phyloP scores from a whole-genome alignment of 257 asterid genomes.

The Plantago elongata region DNA sequence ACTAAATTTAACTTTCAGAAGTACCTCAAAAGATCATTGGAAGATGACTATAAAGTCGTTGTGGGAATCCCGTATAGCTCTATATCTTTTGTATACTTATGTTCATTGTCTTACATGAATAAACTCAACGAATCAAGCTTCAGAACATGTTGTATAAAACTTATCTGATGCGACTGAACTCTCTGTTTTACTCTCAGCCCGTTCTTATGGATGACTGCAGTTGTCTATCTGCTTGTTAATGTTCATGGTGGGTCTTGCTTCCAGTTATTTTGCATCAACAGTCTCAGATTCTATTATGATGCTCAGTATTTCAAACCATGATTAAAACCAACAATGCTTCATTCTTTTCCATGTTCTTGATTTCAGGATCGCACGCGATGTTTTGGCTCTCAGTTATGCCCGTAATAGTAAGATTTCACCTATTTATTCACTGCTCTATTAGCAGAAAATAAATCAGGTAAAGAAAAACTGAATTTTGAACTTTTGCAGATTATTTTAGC shows the following conservation, averaged over 20 bases:
- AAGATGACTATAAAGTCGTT: slow-evolving; percentile 90
- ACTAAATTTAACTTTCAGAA: slow-evolving; percentile 87
- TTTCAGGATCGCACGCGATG: slow-evolving; percentile 71
- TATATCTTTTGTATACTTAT: not conserved
- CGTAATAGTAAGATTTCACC: slow-evolving; percentile 39
- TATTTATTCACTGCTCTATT: not conserved
- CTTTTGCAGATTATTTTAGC: slow-evolving; percentile 66
- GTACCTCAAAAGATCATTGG: slow-evolving; percentile 87
- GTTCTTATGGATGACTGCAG: slow-evolving; percentile 62
- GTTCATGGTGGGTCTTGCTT: slow-evolving; percentile 47
- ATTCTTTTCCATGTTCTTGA: slow-evolving; percentile 1
- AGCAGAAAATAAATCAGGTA: no score
- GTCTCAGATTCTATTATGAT: not conserved
- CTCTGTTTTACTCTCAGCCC: slow-evolving; percentile 45
- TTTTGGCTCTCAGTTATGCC: slow-evolving; percentile 63
- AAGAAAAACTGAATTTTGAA: not conserved
- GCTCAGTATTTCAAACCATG: not conserved
- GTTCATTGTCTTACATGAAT: not conserved
- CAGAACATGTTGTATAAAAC: not conserved
- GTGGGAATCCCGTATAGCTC: slow-evolving; percentile 78
- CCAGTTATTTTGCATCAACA: not conserved
- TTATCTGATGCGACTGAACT: slow-evolving; percentile 1
- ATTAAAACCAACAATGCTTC: not conserved
- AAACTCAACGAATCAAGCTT: no score
- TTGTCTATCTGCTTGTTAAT: slow-evolving; percentile 68